phyloP scores from a whole-genome alignment of 73 alveolate genomes.

The Tetrahymena malaccensis region DNA sequence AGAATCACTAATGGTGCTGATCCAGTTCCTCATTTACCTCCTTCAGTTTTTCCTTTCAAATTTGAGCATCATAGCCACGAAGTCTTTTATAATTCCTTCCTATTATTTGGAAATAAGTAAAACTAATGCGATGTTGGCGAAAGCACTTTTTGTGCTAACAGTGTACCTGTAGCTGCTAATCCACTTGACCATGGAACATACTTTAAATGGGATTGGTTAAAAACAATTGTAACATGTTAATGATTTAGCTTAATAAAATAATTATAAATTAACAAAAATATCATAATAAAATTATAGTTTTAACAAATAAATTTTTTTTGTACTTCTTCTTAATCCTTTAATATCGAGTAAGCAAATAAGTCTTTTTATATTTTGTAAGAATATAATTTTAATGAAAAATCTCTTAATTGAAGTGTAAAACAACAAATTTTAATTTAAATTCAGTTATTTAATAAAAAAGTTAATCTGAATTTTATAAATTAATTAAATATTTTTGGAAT shows the following conservation, averaged over 20 bases:
- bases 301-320: no score
- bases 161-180: background rate
- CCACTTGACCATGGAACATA: background rate
- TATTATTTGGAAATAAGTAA: background rate
- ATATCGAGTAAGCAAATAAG: no score
- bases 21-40: background rate
- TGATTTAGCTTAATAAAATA: background rate
- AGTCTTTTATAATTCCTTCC: background rate
- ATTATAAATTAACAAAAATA: no score
- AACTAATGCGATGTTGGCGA: background rate
- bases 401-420: no score
- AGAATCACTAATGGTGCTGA: background rate
- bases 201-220: background rate
- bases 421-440: no score
- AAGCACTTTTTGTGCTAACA: background rate
- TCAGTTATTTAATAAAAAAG: no score
- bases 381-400: no score
- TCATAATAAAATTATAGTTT: no score
- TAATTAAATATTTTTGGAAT: no score
- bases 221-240: background rate
- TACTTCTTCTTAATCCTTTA: no score
- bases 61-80: background rate
- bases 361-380: no score
- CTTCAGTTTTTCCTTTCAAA: background rate
- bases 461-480: no score